Evolutionary conservation across 208 protist genomes (phyloP).

Genomic region (Spironucleus salmonicida): DNA sequence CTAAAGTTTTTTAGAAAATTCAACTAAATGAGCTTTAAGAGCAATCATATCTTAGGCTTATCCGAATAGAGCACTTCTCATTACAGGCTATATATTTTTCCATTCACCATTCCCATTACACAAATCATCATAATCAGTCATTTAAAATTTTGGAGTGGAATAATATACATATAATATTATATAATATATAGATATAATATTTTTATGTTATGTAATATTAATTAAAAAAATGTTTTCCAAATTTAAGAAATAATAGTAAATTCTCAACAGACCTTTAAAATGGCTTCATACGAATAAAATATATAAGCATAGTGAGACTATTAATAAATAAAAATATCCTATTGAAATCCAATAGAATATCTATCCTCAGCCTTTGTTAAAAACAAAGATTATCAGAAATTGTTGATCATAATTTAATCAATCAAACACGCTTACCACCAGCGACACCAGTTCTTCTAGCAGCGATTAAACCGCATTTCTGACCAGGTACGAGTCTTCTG

Average conservation of each 20-base stretch:
- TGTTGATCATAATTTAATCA: background rate
- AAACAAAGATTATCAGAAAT: background rate
- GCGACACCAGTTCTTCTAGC: constrained; percentile 76
- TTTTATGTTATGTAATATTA: no score
- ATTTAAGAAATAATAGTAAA: constrained; percentile 20
- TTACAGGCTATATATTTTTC: background rate
- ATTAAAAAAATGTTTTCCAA: constrained; percentile 25
- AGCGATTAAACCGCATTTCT: constrained; percentile 95
- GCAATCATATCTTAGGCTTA: background rate
- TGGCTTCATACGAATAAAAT: background rate
- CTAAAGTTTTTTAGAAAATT: background rate
- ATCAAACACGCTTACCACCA: constrained; percentile 24
- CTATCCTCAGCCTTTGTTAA: background rate
- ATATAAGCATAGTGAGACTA: background rate
- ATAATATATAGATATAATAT: background rate
- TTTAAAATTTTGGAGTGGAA: background rate
- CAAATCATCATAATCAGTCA: background rate
- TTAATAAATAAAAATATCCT: constrained; percentile 18
- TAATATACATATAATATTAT: background rate
- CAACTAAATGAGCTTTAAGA: background rate
- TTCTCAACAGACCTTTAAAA: constrained; percentile 11
- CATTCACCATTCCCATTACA: background rate
- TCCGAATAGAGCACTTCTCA: background rate
- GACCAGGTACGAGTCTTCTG: constrained; percentile 65
- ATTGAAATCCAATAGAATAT: background rate